Base-by-base conservation (phyloP, 2,329 filamentous ascomycete species). In the Rhinocladiella mackenziei region DNA sequence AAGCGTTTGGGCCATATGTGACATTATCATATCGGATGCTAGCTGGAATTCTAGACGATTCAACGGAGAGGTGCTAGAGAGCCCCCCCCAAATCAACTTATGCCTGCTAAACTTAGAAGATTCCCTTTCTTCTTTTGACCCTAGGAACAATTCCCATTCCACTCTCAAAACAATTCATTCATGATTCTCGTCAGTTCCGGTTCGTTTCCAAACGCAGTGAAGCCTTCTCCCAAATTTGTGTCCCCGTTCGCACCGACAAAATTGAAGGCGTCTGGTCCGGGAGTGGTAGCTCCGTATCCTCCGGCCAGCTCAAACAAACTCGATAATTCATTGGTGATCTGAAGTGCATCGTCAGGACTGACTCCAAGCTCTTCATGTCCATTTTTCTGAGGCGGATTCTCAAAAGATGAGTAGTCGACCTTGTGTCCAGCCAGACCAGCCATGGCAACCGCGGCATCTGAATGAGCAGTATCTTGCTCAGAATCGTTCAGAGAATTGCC, bases 231-330 rank as follows among this genome's bases (percentile, higher is more conserved):
- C 37, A 53, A 23, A 17, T 36, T 38, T 20, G 44, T 26, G 50
- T 62, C 60, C 22, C 38, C 51, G 38, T 68, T 68, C 1, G 31
- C 60, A 3, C 62, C 61, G 23, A 48, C 42, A 38, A 45, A 46
- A 23, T 43, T 44, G 33, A 47, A 53, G n/a, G 43, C 68, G 65
- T 30, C 66, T 38, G 7, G 62, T 60, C 18, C 59, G 50, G 28
- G 55, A 50, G 13, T 50, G n/a, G 56, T 50, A 11, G 61, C 55
- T 42, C 63, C 62, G 50, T 72, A 75, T 0, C 72, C 74, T 0
- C 78, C 79, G 3, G 78, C 78, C 26, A 78, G 76, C 56, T 83
- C 80, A 45, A 83, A 83, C 33, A 83, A 58, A 50, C 72, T 77
- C 3, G 77, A 81, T 37, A 83, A 61, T 58, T 83, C 79, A 49